These are phyloP conservation scores for Ophiostoma ips DNA, from an alignment of 2,329 filamentous ascomycete species.

Conservation along the genomic window DNA sequence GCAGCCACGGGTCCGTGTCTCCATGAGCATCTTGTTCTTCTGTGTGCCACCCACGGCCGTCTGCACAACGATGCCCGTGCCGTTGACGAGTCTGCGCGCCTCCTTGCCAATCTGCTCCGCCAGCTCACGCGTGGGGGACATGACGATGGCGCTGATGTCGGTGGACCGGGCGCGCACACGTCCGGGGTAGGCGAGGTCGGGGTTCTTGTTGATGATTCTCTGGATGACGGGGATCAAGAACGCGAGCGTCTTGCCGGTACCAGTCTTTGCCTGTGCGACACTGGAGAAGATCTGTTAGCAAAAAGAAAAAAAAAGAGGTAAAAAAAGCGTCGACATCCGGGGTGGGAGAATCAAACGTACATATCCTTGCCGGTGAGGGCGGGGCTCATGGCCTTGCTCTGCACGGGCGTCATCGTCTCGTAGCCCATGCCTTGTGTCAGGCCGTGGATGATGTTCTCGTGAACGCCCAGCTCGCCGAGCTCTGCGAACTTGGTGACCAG, in stretches of 20 bases:
- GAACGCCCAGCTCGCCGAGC: slow-evolving; percentile 36
- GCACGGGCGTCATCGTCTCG: slow-evolving; percentile 82
- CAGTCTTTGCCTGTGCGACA: slow-evolving; percentile 89
- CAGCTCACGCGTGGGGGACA: slow-evolving; percentile 70
- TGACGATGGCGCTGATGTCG: slow-evolving; percentile 55
- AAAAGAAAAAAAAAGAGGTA: not conserved
- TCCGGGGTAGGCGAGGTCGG: slow-evolving; percentile 37
- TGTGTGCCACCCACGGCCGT: slow-evolving; percentile 86
- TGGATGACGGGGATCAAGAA: slow-evolving; percentile 82
- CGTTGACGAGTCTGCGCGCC: slow-evolving; percentile 49
- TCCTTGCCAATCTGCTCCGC: slow-evolving; percentile 71
- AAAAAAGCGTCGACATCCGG: not conserved
- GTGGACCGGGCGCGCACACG: slow-evolving; percentile 27
- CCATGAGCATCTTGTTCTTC: slow-evolving; percentile 53
- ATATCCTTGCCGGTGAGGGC: slow-evolving; percentile 70
- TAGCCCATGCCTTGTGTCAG: slow-evolving; percentile 64
- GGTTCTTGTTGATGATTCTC: slow-evolving; percentile 54
- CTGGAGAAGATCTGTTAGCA: slow-evolving; percentile 25
- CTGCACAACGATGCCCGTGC: slow-evolving; percentile 53
- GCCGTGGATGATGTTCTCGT: slow-evolving; percentile 49
- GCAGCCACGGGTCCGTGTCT: slow-evolving; percentile 62
- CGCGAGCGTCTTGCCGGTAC: slow-evolving; percentile 90
- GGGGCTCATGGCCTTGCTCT: slow-evolving; percentile 67
- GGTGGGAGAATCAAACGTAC: slow-evolving; percentile 42
- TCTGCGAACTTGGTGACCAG: slow-evolving; percentile 26